Percentiles rank a stretch among this genome's conserved stretches.
phyloP scores from a whole-genome alignment of 2,329 filamentous ascomycete genomes.

The Penicillium capsulatum region DNA sequence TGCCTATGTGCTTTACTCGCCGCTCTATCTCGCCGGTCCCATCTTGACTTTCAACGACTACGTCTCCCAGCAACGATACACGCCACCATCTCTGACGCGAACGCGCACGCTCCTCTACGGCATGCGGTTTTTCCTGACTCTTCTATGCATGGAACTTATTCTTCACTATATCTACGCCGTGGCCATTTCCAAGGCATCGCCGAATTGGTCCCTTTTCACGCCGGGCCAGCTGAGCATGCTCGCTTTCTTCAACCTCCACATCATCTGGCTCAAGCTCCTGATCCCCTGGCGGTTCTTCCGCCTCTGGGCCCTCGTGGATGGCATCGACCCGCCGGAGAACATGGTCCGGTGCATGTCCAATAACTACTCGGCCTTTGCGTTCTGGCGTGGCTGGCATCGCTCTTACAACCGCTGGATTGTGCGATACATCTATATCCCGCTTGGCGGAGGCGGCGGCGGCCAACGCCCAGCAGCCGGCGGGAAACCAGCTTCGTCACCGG shows the following conservation, averaged over 20 bases:
- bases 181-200: conserved; percentile 77
- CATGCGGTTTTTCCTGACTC: conserved; percentile 71
- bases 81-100: conserved; percentile 64
- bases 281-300: conserved; percentile 98
- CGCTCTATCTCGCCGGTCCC: conserved; percentile 85
- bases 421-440: conserved; percentile 87
- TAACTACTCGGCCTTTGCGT: conserved; percentile 84
- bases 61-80: conserved; percentile 76
- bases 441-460: conserved; percentile 62
- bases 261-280: conserved; percentile 96
- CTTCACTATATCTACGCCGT: conserved; percentile 91
- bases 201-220: conserved; percentile 77
- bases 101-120: conserved; percentile 74
- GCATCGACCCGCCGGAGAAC: conserved; percentile 93
- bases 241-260: conserved; percentile 91
- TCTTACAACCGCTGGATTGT: conserved; percentile 93
- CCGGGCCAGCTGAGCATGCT: conserved; percentile 84
- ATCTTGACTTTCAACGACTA: conserved; percentile 99
- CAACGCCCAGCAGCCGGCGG: conserved; percentile 17
- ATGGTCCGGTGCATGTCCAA: conserved; percentile 96
- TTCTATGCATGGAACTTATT: conserved; percentile 86
- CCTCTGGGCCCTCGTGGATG: conserved; percentile 87
- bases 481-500: conserved; percentile 47
- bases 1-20: conserved; percentile 85
- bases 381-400: conserved; percentile 96